These are phyloP conservation scores for Galium porrigens DNA, from an alignment of 305 asterid genomes.

Conservation along the genomic window DNA sequence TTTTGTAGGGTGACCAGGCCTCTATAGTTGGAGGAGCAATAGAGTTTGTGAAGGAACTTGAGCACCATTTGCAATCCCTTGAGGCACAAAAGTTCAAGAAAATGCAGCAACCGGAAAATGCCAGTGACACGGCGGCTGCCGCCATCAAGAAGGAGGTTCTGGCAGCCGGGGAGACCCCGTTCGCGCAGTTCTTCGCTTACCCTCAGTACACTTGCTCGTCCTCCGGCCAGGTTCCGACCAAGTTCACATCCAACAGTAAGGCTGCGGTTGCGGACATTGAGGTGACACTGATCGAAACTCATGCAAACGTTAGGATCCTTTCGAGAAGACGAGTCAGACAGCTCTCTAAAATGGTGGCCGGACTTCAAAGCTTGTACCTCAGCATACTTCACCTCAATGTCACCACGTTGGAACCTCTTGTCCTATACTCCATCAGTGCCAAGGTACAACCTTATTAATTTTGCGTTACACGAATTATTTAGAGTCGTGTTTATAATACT, in stretches of 20 bases:
- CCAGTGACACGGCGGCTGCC: background rate
- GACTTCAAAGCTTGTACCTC: constrained; percentile 43
- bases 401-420: constrained; percentile 54
- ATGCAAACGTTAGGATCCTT: constrained; percentile 59
- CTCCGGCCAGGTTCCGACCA: constrained; percentile 22
- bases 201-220: constrained; percentile 54
- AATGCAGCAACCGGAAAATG: constrained; percentile 16
- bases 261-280: constrained; percentile 60
- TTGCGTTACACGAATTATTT: background rate
- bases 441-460: constrained; percentile 31
- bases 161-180: constrained; percentile 24
- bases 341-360: constrained; percentile 51
- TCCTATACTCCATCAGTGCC: constrained; percentile 73
- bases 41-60: constrained; percentile 76
- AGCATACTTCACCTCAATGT: constrained; percentile 67
- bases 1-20: constrained; percentile 75
- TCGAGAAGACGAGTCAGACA: constrained; percentile 42
- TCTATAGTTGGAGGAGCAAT: constrained; percentile 88
- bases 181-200: constrained; percentile 54
- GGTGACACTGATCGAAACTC: constrained; percentile 68
- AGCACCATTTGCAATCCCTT: constrained; percentile 59
- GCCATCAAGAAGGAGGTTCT: constrained; percentile 4
- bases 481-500: background rate
- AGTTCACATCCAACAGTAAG: constrained; percentile 44
- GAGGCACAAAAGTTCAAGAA: constrained; percentile 45